Conservation (phyloP, 495 filamentous ascomycete genomes). For the Trichodelitschia bisporula region DNA sequence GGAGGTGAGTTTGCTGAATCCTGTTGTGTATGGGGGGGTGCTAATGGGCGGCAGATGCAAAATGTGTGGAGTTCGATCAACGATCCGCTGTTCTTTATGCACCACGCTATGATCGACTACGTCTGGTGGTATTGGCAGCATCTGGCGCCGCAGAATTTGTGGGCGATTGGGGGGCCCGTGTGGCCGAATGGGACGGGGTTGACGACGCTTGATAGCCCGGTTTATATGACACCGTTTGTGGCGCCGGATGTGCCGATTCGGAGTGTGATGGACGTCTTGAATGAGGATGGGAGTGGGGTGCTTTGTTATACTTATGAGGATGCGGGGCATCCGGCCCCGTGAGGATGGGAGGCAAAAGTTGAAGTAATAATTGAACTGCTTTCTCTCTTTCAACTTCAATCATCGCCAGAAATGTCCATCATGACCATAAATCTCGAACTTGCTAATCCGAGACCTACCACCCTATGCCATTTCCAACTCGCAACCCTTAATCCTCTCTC, state of each 20-base stretch:
- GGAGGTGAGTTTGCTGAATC: not conserved
- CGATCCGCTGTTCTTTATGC: conserved; percentile 2
- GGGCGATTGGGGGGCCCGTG: not conserved
- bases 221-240: not conserved
- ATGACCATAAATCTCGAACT: too few relatives aligned
- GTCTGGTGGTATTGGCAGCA: conserved; percentile 2
- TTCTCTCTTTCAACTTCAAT: too few relatives aligned
- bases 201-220: not conserved
- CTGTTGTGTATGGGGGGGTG: too few relatives aligned
- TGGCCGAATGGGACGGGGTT: not conserved
- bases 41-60: too few relatives aligned
- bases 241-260: not conserved
- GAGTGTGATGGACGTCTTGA: not conserved
- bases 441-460: too few relatives aligned
- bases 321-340: not conserved
- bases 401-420: too few relatives aligned
- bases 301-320: conserved; percentile 1
- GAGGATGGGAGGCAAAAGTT: too few relatives aligned
- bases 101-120: conserved; percentile 3
- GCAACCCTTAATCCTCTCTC: too few relatives aligned
- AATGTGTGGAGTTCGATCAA: not conserved
- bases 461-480: not conserved
- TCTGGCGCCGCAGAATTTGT: not conserved
- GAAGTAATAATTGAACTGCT: too few relatives aligned
- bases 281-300: not conserved